Conservation (phyloP, 768 basidiomycete species). For the Leccinum variicolor region DNA sequence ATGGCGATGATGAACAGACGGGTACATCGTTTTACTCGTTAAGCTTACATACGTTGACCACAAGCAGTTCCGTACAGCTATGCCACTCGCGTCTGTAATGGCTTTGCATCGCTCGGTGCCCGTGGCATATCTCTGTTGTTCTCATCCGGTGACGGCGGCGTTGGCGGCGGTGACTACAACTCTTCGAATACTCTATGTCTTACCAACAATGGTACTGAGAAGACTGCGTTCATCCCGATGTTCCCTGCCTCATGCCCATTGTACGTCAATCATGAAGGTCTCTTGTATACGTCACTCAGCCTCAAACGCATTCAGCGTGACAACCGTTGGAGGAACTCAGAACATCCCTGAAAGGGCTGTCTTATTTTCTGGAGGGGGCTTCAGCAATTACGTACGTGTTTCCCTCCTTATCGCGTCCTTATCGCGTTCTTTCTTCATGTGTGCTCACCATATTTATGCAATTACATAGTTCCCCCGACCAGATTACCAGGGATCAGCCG, state of each 20-base stretch:
- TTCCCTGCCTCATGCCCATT: conserved; percentile 66
- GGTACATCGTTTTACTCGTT: conserved; percentile 31
- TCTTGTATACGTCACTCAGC: neutral
- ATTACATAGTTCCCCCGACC: conserved; percentile 49
- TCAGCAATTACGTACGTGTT: conserved; percentile 57
- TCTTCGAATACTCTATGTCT: conserved; percentile 47
- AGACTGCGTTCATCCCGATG: conserved; percentile 49
- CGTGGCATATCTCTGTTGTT: conserved; percentile 66
- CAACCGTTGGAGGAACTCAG: conserved; percentile 65
- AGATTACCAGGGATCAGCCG: conserved; percentile 46
- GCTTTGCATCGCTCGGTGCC: conserved; percentile 63
- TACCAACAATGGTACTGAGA: conserved; percentile 56
- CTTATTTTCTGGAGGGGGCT: conserved; percentile 68
- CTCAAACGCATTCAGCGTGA: conserved; percentile 45
- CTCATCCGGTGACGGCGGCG: conserved; percentile 65
- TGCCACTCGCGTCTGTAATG: conserved; percentile 53
- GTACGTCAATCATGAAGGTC: conserved; percentile 29
- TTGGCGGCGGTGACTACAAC: conserved; percentile 53
- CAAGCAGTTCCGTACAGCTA: conserved; percentile 50
- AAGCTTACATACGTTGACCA: neutral
- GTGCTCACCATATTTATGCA: neutral
- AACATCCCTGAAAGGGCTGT: conserved; percentile 58
- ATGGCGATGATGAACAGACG: conserved; percentile 71
- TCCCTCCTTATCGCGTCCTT: neutral
- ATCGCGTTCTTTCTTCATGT: neutral